Evolutionary conservation across 345 rosid genomes (phyloP).

Genomic region (Luvunga scandens): DNA sequence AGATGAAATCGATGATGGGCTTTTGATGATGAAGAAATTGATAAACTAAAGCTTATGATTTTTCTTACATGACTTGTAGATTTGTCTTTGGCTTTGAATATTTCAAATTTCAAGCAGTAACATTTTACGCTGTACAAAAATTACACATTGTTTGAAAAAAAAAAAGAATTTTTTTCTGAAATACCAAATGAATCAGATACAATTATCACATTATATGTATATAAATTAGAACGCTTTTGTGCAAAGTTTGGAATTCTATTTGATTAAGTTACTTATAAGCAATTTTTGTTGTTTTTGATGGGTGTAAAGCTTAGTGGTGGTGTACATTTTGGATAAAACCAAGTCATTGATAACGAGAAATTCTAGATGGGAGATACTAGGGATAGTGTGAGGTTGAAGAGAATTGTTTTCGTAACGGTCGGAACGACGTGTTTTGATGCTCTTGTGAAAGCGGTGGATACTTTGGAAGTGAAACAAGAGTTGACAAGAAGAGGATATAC

Average conservation of each 20-base stretch:
- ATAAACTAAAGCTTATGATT: no score
- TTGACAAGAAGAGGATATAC: conserved; percentile 64
- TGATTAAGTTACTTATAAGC: not conserved
- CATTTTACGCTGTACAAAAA: no score
- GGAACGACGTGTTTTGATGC: conserved; percentile 91
- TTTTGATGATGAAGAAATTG: no score
- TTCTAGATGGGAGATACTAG: conserved; percentile 31
- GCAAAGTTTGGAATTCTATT: not conserved
- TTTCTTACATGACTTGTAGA: no score
- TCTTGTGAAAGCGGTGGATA: conserved; percentile 62
- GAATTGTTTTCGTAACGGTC: conserved; percentile 80
- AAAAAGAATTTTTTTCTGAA: no score
- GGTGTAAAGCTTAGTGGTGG: not conserved
- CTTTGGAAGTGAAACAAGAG: conserved; percentile 51
- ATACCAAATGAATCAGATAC: no score
- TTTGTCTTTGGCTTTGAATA: no score
- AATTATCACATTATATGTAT: no score
- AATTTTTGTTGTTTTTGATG: not conserved
- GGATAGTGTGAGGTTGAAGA: conserved; percentile 31
- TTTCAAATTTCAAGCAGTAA: no score
- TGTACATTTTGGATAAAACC: not conserved
- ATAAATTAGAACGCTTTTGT: no score
- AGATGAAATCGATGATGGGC: no score
- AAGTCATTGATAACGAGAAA: not conserved
- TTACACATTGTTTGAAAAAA: no score